Percentiles rank a stretch among this genome's conserved stretches.
These are phyloP conservation scores for Amanita inopinata DNA, from an alignment of 768 basidiomycete species.

Conservation along the genomic window DNA sequence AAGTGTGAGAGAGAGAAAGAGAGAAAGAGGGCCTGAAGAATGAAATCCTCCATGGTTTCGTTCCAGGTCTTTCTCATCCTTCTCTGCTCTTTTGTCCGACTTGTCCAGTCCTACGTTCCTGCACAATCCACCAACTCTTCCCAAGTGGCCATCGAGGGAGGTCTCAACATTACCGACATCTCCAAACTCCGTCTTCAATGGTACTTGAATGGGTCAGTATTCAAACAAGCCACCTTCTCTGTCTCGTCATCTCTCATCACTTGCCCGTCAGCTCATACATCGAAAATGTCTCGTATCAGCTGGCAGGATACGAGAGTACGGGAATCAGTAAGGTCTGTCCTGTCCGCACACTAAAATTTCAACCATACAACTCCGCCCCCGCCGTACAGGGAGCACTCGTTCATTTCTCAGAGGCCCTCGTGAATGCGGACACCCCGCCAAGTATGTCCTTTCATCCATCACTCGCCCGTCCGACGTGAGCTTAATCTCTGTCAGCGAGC, in stretches of 20 bases:
- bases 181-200: constrained; percentile 54
- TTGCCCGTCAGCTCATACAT: constrained; percentile 31
- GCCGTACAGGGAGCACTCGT: constrained; percentile 71
- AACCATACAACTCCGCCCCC: constrained; percentile 7
- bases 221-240: constrained; percentile 1
- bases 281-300: constrained; percentile 50
- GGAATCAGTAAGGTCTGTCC: constrained; percentile 45
- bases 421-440: constrained; percentile 38
- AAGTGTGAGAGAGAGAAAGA: too few species aligned
- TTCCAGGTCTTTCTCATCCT: constrained; percentile 9
- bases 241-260: constrained; percentile 7
- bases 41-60: constrained; percentile 3
- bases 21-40: constrained; percentile 2
- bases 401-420: constrained; percentile 65
- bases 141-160: constrained; percentile 26
- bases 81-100: constrained; percentile 11
- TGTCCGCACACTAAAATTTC: constrained; percentile 1
- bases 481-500: constrained; percentile 30
- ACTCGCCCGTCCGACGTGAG: constrained; percentile 7
- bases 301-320: constrained; percentile 37
- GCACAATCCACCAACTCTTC: constrained; percentile 66
- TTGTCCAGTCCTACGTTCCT: constrained; percentile 49
- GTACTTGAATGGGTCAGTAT: constrained; percentile 44
- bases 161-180: constrained; percentile 43
- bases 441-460: constrained; percentile 21